Conservation (phyloP, 306 rosid species). For the Vigna trinervia region DNA sequence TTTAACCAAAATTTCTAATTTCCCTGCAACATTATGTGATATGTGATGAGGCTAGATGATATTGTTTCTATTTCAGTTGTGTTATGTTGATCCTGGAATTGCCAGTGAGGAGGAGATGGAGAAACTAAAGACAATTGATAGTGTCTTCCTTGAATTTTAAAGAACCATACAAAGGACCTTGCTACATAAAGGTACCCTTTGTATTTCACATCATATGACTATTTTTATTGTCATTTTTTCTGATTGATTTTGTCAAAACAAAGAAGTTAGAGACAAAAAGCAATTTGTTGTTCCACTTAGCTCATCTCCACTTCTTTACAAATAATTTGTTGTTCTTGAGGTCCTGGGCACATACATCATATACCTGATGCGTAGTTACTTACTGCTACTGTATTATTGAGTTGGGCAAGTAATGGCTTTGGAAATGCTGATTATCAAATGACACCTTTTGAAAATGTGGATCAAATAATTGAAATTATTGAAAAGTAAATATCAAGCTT, state of each 20-base stretch:
- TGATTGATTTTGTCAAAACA: constrained; percentile 30
- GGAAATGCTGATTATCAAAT: background rate
- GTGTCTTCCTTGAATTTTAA: constrained; percentile 68
- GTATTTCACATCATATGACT: constrained; percentile 26
- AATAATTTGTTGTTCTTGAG: background rate
- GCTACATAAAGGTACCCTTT: constrained; percentile 44
- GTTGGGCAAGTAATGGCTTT: background rate
- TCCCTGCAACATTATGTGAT: constrained; percentile 12
- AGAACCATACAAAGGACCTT: constrained; percentile 32
- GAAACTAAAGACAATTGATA: constrained; percentile 74
- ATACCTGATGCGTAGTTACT: background rate
- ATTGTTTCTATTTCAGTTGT: constrained; percentile 65
- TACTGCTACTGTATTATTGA: background rate
- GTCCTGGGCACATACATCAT: background rate
- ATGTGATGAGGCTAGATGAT: constrained; percentile 42
- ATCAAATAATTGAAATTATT: background rate
- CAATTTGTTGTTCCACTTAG: background rate
- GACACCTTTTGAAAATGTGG: background rate
- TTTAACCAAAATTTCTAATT: constrained; percentile 2
- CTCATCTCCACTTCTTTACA: constrained; percentile 6
- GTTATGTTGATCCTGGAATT: constrained; percentile 85
- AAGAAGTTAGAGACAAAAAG: constrained; percentile 5
- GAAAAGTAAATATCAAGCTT: background rate
- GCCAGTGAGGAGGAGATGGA: constrained; percentile 66
- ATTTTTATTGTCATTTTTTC: constrained; percentile 2